phyloP scores from a whole-genome alignment of 164 flowering plant genomes.

The Piper longum region DNA sequence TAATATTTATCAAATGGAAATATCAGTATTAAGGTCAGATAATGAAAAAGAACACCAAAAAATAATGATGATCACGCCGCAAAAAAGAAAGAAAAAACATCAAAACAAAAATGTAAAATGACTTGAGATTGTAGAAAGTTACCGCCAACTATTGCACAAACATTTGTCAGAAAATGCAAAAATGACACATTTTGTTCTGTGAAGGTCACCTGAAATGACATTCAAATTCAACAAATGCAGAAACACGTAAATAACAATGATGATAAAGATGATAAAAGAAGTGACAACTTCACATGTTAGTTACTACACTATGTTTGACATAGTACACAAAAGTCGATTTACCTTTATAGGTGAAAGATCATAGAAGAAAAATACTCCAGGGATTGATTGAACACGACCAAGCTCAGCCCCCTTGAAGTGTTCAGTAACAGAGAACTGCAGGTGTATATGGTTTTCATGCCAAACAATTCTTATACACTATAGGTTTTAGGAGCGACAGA shows the following conservation, averaged over 20 bases:
- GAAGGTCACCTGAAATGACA: slow-evolving; percentile 35
- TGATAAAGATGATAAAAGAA: too few relatives aligned
- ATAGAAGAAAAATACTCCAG: slow-evolving; percentile 68
- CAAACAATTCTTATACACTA: too few relatives aligned
- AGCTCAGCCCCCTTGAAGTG: slow-evolving; percentile 37
- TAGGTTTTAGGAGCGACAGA: not conserved
- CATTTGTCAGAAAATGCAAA: slow-evolving; percentile 55
- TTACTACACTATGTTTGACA: not conserved
- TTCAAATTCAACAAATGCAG: not conserved
- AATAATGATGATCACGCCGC: too few relatives aligned
- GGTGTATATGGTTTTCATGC: not conserved
- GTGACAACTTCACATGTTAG: too few relatives aligned
- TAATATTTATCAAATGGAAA: too few relatives aligned
- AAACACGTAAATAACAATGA: too few relatives aligned
- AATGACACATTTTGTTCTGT: slow-evolving; percentile 40
- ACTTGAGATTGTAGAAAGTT: not conserved
- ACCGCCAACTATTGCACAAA: slow-evolving; percentile 78
- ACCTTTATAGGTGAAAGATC: slow-evolving; percentile 78
- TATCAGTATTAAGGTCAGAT: too few relatives aligned
- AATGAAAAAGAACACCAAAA: too few relatives aligned
- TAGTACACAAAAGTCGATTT: too few relatives aligned
- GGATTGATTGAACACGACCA: slow-evolving; percentile 25
- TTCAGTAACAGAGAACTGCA: slow-evolving; percentile 74
- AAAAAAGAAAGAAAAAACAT: too few relatives aligned
- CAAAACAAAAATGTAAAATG: too few relatives aligned